Evolutionary conservation across 2,329 filamentous ascomycete species (phyloP), one percentile per base, ranked within the genome.

Genomic region (Cytospora chrysosperma): DNA sequence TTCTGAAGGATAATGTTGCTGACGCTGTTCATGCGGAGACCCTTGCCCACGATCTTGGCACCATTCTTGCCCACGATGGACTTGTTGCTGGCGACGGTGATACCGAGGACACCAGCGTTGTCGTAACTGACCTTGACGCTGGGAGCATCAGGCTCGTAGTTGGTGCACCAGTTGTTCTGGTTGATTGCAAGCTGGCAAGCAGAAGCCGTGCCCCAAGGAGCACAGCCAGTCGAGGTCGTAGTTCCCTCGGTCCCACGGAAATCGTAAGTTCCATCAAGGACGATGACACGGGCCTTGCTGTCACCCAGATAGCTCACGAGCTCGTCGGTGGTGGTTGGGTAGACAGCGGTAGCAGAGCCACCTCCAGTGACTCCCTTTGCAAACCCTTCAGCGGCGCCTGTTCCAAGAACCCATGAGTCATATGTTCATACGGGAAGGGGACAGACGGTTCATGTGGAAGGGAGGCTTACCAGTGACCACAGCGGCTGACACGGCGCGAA

Each of bases 1-100:
- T 84, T 86, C 77, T 85, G 85, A 73, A 87, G 82, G 70, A 88
- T 87, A 71, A 88, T 75, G 72, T 88, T 86, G 70, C 72, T 79
- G 24, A 77, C 77, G 60, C 75, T 76, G 68, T 70, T 74, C 21
- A 84, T 77, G 30, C 81, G 79, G 26, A 85, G 73, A 65, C 84
- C 84, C 75, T 85, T 85, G 69, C 84, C 84, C 70, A 80, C 81
- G 72, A 87, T 85, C 37, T 82, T 84, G 67, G 76, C 76, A 68
- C 70, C 74, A 59, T 84, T 84, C 64, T 78, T 73, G 21, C 85
- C 85, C 43, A 87, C 72, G 62, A 88, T 68, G 27, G 79, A 81
- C 78, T 88, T 87, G 79, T 87, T 82, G 66, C 81, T 84, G 32
- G 73, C 74, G 68, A 87, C 79, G 17, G 73, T 79, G 71, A 87